phyloP scores from a whole-genome alignment of 2,329 filamentous ascomycete species.

The Apiospora sp. region DNA sequence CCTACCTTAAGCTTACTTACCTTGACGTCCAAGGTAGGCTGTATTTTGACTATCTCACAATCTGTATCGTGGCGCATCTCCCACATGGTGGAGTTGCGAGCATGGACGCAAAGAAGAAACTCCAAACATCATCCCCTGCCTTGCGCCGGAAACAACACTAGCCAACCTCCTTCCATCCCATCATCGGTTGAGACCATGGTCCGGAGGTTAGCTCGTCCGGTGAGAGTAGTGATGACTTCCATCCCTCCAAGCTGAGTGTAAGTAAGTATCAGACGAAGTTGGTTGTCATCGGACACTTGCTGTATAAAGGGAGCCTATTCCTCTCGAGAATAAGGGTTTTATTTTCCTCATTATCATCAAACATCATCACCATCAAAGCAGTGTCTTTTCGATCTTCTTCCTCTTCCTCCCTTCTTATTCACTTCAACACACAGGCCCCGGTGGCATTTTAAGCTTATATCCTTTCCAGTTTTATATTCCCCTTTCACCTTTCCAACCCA shows the following conservation, averaged over 20 bases:
- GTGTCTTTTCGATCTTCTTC: conserved; percentile 21
- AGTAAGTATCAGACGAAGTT: background rate
- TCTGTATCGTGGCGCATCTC: background rate
- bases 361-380: conserved; percentile 15
- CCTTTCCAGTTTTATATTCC: conserved; percentile 25
- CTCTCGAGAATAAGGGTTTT: conserved; percentile 7
- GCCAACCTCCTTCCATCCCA: background rate
- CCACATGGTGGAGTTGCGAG: background rate
- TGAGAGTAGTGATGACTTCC: background rate
- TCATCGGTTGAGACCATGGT: conserved; percentile 8
- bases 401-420: conserved; percentile 29
- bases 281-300: background rate
- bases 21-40: background rate
- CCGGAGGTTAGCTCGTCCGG: conserved; percentile 12
- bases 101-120: conserved; percentile 1
- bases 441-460: conserved; percentile 34
- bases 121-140: background rate
- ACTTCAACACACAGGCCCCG: conserved; percentile 38
- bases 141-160: conserved; percentile 16
- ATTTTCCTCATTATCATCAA: conserved; percentile 14
- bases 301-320: conserved; percentile 21
- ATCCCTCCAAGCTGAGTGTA: background rate
- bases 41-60: background rate
- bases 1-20: background rate
- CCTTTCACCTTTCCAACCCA: background rate